Evolutionary conservation across 73 alveolate species (phyloP).

Genomic region (Paramecium bursaria): DNA sequence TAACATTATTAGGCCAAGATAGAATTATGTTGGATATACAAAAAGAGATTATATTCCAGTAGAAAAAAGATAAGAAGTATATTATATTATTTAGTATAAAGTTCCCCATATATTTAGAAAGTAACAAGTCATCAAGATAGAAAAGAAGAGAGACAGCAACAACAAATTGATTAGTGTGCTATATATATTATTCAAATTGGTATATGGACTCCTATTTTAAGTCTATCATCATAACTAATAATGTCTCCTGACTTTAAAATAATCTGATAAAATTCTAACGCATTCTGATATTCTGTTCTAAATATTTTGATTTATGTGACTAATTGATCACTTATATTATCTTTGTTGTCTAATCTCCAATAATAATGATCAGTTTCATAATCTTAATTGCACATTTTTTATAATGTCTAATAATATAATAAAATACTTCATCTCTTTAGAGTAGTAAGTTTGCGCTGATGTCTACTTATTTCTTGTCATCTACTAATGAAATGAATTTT

Average conservation of each 20-base stretch:
- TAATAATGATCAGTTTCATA: slow-evolving; percentile 40
- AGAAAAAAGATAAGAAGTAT: slow-evolving; percentile 76
- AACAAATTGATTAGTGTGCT: slow-evolving; percentile 1
- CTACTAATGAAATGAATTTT: slow-evolving; percentile 19
- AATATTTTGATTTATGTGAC: background rate
- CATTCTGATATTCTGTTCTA: background rate
- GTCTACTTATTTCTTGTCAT: slow-evolving; percentile 6
- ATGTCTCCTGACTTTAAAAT: background rate
- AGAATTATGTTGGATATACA: slow-evolving; percentile 82
- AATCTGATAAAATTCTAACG: background rate
- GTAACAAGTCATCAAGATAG: slow-evolving; percentile 58
- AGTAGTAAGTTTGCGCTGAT: background rate
- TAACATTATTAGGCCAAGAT: slow-evolving; percentile 87
- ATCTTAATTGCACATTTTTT: background rate
- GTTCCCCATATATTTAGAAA: slow-evolving; percentile 62
- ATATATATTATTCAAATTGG: background rate
- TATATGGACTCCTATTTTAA: slow-evolving; percentile 7
- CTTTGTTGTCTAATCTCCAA: slow-evolving; percentile 5
- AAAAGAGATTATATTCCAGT: slow-evolving; percentile 80
- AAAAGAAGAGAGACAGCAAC: slow-evolving; percentile 74
- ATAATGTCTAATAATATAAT: background rate
- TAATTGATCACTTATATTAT: background rate
- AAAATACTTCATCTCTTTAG: background rate
- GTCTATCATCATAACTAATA: slow-evolving; percentile 40
- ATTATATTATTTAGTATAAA: background rate